These are phyloP conservation scores for Pinus albicaulis DNA, from an alignment of 75 land plant genomes.

Conservation along the genomic window DNA sequence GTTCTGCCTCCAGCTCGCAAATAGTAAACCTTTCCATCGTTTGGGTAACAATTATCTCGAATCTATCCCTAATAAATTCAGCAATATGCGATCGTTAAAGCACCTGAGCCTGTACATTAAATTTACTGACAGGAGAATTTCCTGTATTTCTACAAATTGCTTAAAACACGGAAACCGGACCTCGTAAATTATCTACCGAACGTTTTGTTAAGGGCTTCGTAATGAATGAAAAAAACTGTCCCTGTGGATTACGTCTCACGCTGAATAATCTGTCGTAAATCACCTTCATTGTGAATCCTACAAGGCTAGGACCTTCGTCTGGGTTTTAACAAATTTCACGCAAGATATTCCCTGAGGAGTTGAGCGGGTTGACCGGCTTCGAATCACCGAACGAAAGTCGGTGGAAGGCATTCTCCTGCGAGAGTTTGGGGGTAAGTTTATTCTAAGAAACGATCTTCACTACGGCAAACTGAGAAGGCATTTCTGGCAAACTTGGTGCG, in stretches of 20 bases:
- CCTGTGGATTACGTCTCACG: too few relatives aligned
- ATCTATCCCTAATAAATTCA: too few relatives aligned
- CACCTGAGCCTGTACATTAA: too few relatives aligned
- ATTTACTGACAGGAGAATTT: too few relatives aligned
- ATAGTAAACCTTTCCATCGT: constrained; percentile 13
- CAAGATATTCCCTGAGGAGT: constrained; percentile 36
- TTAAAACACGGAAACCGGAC: constrained; percentile 18
- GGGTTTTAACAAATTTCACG: constrained; percentile 32
- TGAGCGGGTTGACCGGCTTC: constrained; percentile 35
- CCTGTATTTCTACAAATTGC: too few relatives aligned
- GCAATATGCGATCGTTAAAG: too few relatives aligned
- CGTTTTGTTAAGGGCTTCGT: constrained; percentile 46
- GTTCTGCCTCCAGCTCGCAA: constrained; percentile 17
- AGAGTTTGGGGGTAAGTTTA: constrained; percentile 17
- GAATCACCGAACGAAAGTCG: constrained; percentile 37
- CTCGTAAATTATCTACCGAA: constrained; percentile 37
- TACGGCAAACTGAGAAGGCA: constrained; percentile 24
- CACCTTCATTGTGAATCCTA: constrained; percentile 19
- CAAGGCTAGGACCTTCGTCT: constrained; percentile 38
- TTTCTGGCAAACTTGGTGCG: constrained; percentile 49
- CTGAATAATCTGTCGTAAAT: too few relatives aligned
- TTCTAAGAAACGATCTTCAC: constrained; percentile 48
- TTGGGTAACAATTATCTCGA: too few relatives aligned
- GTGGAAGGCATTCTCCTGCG: constrained; percentile 38
- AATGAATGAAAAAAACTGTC: too few relatives aligned